These are phyloP conservation scores for Debaryomyces coudertii DNA, from an alignment of 1,139 yeast genomes.

Conservation along the genomic window DNA sequence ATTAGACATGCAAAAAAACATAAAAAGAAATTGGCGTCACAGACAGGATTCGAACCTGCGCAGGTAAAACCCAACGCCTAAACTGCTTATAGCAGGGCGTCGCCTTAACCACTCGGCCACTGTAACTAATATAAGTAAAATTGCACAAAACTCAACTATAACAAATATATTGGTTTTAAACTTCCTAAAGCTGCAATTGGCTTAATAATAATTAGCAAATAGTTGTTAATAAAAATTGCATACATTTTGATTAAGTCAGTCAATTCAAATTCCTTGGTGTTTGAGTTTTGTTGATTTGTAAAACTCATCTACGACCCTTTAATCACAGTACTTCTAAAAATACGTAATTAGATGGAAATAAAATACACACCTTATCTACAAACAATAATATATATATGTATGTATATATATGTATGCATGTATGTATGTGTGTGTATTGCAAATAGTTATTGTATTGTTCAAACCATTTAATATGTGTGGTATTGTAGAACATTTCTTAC, in stretches of 20 bases:
- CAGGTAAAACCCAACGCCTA: slow-evolving; percentile 81
- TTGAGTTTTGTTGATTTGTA: background rate
- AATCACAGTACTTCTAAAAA: too few species aligned
- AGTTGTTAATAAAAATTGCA: too few species aligned
- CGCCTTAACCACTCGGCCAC: slow-evolving; percentile 72
- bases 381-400: background rate
- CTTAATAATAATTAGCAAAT: too few species aligned
- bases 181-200: too few species aligned
- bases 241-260: background rate
- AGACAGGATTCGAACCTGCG: slow-evolving; percentile 91
- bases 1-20: background rate
- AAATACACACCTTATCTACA: background rate
- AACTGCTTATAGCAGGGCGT: slow-evolving; percentile 60
- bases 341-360: background rate
- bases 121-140: slow-evolving; percentile 33
- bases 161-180: background rate
- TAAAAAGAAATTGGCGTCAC: slow-evolving; percentile 57
- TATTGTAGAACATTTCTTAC: background rate
- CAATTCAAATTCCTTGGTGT: background rate
- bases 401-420: background rate
- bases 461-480: background rate
- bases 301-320: background rate
- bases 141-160: background rate
- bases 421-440: background rate
- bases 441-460: background rate